Evolutionary conservation across 2,329 filamentous ascomycete species (phyloP), one percentile per base, ranked within the genome.

Genomic region (Fusarium chaquense): DNA sequence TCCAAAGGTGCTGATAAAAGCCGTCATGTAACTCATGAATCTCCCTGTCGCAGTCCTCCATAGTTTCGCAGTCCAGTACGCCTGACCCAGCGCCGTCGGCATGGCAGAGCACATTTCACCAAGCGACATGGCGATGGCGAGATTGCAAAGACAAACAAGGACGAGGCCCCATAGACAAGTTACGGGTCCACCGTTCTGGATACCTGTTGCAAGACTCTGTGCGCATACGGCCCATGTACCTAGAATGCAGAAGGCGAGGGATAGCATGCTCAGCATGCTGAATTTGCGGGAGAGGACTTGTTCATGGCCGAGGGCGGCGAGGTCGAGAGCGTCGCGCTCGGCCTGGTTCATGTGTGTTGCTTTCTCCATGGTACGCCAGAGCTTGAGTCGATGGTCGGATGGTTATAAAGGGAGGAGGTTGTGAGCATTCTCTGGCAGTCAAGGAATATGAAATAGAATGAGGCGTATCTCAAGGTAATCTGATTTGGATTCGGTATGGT

Each of bases 31-130:
- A 5, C 84, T 85, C 8, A 78, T 73, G 56, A 87, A 85, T 2
- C 86, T 81, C 0, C 85, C 86, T 4, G 20, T 75, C 73, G 59
- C 77, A 52, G 79, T 81, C 78, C 38, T 70, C 73, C 75, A 79
- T 6, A 80, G 72, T 10, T 72, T 75, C 22, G 75, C 76, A 12
- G 79, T 76, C 86, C 86, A 89, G 65, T 85, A 86, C 0, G 86
- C 86, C 75, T 89, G 87, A 1, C 86, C 87, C 1, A 89, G 78
- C 0, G 86, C 86, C 0, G 86, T 88, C 3, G 87, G 87, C 86
- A 89, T 88, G 58, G 82, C 83, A 69, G 85, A 87, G 73, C 82
- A 83, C 32, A 88, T 77, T 69, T 88, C 86, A 44, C 85, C 86
- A 9, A 88, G 77, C 0, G 85, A 87, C 9, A 86, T 66, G 18